These are phyloP conservation scores for Didymella lethalis DNA, from an alignment of 2,329 filamentous ascomycete species.

Conservation along the genomic window DNA sequence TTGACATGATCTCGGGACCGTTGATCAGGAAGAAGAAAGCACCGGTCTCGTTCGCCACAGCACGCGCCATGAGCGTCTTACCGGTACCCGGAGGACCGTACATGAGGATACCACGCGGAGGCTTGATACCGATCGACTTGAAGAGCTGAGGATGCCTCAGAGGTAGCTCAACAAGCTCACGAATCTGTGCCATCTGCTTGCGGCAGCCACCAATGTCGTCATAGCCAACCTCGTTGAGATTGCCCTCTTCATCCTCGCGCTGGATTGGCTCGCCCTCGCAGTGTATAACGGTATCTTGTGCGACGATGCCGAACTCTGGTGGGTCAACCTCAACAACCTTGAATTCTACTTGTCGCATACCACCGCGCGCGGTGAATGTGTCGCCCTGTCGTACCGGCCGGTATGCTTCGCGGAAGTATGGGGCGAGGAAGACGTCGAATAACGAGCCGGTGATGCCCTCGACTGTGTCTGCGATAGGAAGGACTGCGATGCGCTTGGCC, in stretches of 20 bases:
- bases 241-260: slow-evolving; percentile 98
- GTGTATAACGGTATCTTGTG: slow-evolving; percentile 98
- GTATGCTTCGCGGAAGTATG: slow-evolving; percentile 99
- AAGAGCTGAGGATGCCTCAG: slow-evolving; percentile 97
- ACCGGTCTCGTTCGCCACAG: slow-evolving; percentile 97
- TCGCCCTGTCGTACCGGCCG: slow-evolving; percentile 96
- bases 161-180: slow-evolving; percentile 96
- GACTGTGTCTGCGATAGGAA: slow-evolving; percentile 97
- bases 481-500: slow-evolving; percentile 98
- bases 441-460: slow-evolving; percentile 97
- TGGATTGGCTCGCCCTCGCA: slow-evolving; percentile 97
- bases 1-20: slow-evolving; percentile 99
- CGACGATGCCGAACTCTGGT: slow-evolving; percentile 97
- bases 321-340: slow-evolving; percentile 99
- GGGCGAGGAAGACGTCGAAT: slow-evolving; percentile 98
- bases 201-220: slow-evolving; percentile 99
- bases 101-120: slow-evolving; percentile 95
- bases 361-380: slow-evolving; percentile 94
- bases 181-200: slow-evolving; percentile 99
- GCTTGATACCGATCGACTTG: slow-evolving; percentile 99
- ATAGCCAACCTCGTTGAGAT: slow-evolving; percentile 98
- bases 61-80: slow-evolving; percentile 99
- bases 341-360: slow-evolving; percentile 99
- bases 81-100: slow-evolving; percentile 94
- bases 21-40: slow-evolving; percentile 99